Percentiles rank a stretch among this genome's conserved stretches.
These are phyloP conservation scores for Aspergillus sclerotialis DNA, from an alignment of 2,329 filamentous ascomycete species.

Conservation along the genomic window DNA sequence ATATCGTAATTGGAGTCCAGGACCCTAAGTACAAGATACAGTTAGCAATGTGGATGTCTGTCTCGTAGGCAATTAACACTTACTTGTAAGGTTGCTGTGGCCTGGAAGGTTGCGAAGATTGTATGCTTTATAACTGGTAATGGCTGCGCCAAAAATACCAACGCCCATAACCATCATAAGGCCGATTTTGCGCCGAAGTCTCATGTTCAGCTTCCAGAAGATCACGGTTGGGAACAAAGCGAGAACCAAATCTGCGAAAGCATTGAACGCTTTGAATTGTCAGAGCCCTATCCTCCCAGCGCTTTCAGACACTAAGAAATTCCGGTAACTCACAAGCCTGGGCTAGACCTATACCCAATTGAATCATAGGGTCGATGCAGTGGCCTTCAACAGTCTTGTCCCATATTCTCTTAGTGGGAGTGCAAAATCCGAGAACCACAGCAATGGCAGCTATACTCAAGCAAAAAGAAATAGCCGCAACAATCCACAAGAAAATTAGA, in stretches of 20 bases:
- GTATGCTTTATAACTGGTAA: conserved; percentile 5
- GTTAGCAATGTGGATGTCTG: neutral
- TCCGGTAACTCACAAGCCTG: conserved; percentile 4
- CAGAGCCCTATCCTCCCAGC: neutral
- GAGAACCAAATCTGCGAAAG: conserved; percentile 7
- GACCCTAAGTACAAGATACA: conserved; percentile 4
- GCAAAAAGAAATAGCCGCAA: conserved; percentile 9
- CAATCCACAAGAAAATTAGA: conserved; percentile 8
- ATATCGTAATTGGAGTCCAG: conserved; percentile 10
- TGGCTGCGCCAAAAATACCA: conserved; percentile 7
- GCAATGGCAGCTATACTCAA: conserved; percentile 9
- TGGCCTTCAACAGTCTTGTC: conserved; percentile 3
- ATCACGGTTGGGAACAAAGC: conserved; percentile 7
- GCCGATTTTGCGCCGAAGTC: conserved; percentile 5
- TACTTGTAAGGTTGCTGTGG: conserved; percentile 10
- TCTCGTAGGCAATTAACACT: neutral
- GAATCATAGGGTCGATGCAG: conserved; percentile 8
- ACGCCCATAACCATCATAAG: conserved; percentile 8
- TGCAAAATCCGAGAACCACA: conserved; percentile 8
- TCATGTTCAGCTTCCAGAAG: conserved; percentile 6
- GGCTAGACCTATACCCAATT: conserved; percentile 6
- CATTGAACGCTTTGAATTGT: conserved; percentile 7
- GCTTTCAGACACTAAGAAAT: neutral
- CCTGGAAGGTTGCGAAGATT: conserved; percentile 7
- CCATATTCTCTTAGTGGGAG: conserved; percentile 8